Evolutionary conservation across 1,284 basidiomycete genomes (phyloP), one percentile per base, ranked within the genome.

Genomic region (Wolfiporia cocos): DNA sequence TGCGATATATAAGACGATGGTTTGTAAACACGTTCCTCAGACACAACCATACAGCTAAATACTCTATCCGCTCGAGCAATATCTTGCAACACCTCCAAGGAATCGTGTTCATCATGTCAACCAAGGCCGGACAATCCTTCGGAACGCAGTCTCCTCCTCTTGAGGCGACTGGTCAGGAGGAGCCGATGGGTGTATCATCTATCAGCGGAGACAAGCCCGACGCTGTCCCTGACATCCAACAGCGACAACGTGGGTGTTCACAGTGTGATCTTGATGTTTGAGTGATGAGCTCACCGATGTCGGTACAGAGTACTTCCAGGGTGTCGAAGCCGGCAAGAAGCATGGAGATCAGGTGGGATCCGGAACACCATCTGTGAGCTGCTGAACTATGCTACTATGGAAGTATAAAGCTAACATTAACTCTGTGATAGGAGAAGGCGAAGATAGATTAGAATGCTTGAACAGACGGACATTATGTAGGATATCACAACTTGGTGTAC

Each of bases 101-200:
- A n/a, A n/a, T n/a, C n/a, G n/a, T n/a, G n/a, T 37, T 18, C 41
- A 38, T 10, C 31, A 58, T 58, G 55, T 54, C 56, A 3, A 47
- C 49, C 35, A 29, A 39, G 20, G 50, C 49, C 26, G 51, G 49
- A 34, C 47, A 49, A 18, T 43, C 54, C 9, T 54, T 57, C 39
- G 65, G 70, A 34, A 72, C 73, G 3, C 63, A 74, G 40, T 76
- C 74, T n/a, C 74, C 74, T 7, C 71, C 74, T 33, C 67, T 74
- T 36, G 71, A 73, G 57, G 65, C 65, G 10, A 73, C 70, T 0
- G 68, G 63, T 34, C 62, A 68, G 22, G 61, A 73, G 39, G 44
- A 63, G 37, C 67, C 70, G 5, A 68, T 75, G 67, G 71, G 74
- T 22, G 66, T 67, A 5, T 70, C 70, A n/a, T 70, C 67, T 34